Evolutionary conservation across 2,329 filamentous ascomycete species (phyloP).

Genomic region (Xylariaceae sp.): DNA sequence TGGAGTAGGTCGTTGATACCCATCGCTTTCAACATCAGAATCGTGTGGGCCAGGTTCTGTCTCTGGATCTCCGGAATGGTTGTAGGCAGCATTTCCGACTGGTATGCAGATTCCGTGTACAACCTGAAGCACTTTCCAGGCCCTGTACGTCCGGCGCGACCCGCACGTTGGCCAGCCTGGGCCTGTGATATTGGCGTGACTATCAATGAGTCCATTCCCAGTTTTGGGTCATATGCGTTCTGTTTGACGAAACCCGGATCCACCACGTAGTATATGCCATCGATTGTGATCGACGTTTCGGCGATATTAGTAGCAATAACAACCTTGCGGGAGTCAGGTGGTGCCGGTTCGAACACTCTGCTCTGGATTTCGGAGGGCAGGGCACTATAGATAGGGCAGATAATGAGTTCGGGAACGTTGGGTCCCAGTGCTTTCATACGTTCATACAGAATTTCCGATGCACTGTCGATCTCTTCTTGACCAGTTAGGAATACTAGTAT

Average conservation of each 20-base stretch:
- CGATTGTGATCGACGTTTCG: conserved; percentile 95
- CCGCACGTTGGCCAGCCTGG: conserved; percentile 89
- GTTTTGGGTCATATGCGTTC: conserved; percentile 91
- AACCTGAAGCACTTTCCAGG: conserved; percentile 94
- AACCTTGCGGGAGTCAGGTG: conserved; percentile 79
- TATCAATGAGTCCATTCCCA: conserved; percentile 94
- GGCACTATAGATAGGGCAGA: conserved; percentile 92
- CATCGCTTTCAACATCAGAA: conserved; percentile 98
- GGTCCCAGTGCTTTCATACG: conserved; percentile 93
- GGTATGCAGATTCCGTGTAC: conserved; percentile 91
- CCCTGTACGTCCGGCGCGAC: conserved; percentile 86
- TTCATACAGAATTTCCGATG: conserved; percentile 86
- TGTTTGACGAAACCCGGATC: conserved; percentile 98
- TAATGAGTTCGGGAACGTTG: conserved; percentile 82
- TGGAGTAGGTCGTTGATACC: conserved; percentile 95
- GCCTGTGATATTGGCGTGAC: conserved; percentile 96
- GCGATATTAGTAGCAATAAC: conserved; percentile 98
- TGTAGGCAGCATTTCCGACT: conserved; percentile 94
- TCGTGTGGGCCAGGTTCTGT: conserved; percentile 85
- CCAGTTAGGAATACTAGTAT: conserved; percentile 96
- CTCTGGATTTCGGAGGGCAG: conserved; percentile 91
- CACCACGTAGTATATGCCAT: conserved; percentile 94
- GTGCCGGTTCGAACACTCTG: conserved; percentile 88
- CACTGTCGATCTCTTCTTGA: conserved; percentile 95
- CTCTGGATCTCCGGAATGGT: conserved; percentile 95